phyloP scores from a whole-genome alignment of 2,329 filamentous ascomycete species.

The Neoascochyta sp. region DNA sequence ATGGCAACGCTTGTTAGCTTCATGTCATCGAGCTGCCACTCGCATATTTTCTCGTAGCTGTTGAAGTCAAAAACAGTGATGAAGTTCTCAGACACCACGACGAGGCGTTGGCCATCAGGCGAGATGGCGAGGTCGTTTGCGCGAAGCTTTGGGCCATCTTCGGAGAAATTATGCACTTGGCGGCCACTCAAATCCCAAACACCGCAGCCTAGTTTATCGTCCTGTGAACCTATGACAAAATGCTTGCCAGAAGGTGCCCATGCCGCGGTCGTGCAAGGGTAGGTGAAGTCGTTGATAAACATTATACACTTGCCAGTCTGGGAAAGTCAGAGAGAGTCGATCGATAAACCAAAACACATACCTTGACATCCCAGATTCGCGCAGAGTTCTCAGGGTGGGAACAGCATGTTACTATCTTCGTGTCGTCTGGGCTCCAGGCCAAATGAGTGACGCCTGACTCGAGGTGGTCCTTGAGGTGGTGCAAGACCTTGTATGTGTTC shows the following conservation, averaged over 20 bases:
- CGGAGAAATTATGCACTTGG: conserved; percentile 60
- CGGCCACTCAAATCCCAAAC: conserved; percentile 63
- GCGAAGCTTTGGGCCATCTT: conserved; percentile 58
- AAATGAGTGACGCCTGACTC: conserved; percentile 72
- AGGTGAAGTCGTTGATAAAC: conserved; percentile 66
- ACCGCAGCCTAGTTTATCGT: conserved; percentile 34
- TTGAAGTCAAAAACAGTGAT: conserved; percentile 79
- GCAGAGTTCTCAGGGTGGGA: conserved; percentile 62
- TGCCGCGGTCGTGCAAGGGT: conserved; percentile 84
- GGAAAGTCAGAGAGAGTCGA: conserved; percentile 6
- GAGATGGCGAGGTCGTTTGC: conserved; percentile 85
- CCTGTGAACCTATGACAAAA: conserved; percentile 64
- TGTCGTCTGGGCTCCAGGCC: conserved; percentile 89
- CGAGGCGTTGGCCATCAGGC: conserved; percentile 71
- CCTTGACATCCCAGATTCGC: conserved; percentile 64
- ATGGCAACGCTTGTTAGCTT: conserved; percentile 77
- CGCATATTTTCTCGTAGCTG: conserved; percentile 71
- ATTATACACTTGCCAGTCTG: conserved; percentile 50
- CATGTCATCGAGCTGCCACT: conserved; percentile 64
- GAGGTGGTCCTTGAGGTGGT: conserved; percentile 62
- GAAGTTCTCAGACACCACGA: conserved; percentile 68
- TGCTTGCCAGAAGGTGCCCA: conserved; percentile 76
- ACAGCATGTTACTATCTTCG: conserved; percentile 78
- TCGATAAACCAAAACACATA: conserved; percentile 9
- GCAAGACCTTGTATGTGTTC: conserved; percentile 61